Evolutionary conservation across 2,329 filamentous ascomycete species (phyloP), one percentile per base, ranked within the genome.

Genomic region (Colletotrichum tanaceti): DNA sequence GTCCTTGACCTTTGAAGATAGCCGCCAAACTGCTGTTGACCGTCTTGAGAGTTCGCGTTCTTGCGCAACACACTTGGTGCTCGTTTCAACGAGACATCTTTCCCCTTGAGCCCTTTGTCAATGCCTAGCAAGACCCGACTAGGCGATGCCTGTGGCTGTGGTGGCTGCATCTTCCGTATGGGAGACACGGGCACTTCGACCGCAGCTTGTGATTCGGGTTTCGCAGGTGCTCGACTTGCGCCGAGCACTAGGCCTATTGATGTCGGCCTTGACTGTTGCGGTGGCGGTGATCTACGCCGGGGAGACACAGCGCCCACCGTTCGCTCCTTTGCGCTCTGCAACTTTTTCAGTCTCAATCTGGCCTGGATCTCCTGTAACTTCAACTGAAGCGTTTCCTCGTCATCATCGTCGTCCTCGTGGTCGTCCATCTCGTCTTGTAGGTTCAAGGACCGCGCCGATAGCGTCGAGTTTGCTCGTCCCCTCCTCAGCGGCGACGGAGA

Each of bases 311-410:
- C 64, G 70, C 77, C 63, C 13, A 54, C 57, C n/a, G 53, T 64
- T 58, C 59, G 69, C 66, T 83, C 80, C 75, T 85, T 88, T 77
- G 87, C 79, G 75, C 90, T 90, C 77, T 96, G 92, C 16, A 98
- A 82, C 75, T 91, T 94, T 79, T 98, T 98, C 72, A 98, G 80
- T 79, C 91, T 96, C 60, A 98, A 81, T 69, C 91, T 90, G 7
- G 94, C 93, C 78, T 98, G 91, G 67, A 99, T 97, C 63, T 93
- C 93, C 72, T 94, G 90, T 5, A 98, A 83, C 77, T 97, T 90
- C 71, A 99, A 82, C 75, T 97, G 89, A 41, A 98, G 81, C 1
- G 90, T 97, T 82, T 98, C 94, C 78, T 98, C 95, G 73, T 97
- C 94, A 7, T 98, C 95, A 73, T 97, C 94, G 7, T 97, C 91